These are phyloP conservation scores for Exophiala aquamarina DNA, from an alignment of 2,329 filamentous ascomycete genomes.

Conservation along the genomic window DNA sequence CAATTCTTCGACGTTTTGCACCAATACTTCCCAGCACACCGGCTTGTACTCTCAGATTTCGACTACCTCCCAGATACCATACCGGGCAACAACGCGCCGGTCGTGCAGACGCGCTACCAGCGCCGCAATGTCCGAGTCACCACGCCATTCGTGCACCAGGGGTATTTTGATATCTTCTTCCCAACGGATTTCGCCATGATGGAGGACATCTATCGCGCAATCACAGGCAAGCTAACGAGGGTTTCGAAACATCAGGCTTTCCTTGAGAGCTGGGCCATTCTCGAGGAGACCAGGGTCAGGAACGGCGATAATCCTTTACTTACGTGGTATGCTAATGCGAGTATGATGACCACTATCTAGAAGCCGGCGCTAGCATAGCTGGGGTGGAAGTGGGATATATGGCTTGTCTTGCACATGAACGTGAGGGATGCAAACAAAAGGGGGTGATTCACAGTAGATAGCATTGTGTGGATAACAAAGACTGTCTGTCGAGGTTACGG, in stretches of 20 bases:
- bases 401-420: too few species aligned
- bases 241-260: conserved; percentile 89
- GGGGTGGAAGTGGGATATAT: too few species aligned
- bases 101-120: conserved; percentile 92
- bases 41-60: conserved; percentile 88
- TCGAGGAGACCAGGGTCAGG: conserved; percentile 83
- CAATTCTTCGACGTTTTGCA: conserved; percentile 93
- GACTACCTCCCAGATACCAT: conserved; percentile 80
- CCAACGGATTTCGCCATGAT: conserved; percentile 91
- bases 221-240: conserved; percentile 87
- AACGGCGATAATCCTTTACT: conserved; percentile 93
- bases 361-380: background rate
- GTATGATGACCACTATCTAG: conserved; percentile 83
- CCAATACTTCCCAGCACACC: conserved; percentile 84
- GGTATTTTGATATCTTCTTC: conserved; percentile 98
- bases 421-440: too few species aligned
- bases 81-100: conserved; percentile 82
- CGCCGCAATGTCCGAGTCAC: conserved; percentile 83
- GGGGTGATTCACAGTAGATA: too few species aligned
- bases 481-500: too few species aligned
- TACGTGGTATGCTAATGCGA: conserved; percentile 93
- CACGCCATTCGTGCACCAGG: conserved; percentile 93
- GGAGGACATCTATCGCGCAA: conserved; percentile 86
- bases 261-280: conserved; percentile 81
- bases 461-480: too few species aligned